Evolutionary conservation across 306 rosid genomes (phyloP).

Genomic region (Oxytropis ochrocephala): DNA sequence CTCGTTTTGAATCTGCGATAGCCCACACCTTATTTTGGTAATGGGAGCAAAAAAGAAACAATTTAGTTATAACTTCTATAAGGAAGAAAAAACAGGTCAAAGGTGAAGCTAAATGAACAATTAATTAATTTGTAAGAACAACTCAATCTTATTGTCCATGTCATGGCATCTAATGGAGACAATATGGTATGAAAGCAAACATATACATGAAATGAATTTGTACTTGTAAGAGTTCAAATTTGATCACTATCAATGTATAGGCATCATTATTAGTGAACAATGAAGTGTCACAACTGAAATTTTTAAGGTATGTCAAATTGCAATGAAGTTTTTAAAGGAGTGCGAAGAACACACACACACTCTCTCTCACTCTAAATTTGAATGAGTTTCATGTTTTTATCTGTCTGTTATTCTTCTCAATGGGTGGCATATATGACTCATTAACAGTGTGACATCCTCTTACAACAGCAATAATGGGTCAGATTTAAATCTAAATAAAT

Average conservation of each 20-base stretch:
- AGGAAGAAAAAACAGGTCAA: neutral
- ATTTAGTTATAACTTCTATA: neutral
- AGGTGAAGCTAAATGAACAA: too few species aligned
- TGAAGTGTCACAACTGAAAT: neutral
- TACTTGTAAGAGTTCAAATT: neutral
- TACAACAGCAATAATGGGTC: neutral
- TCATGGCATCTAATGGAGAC: too few species aligned
- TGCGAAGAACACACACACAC: too few species aligned
- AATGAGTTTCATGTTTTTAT: too few species aligned
- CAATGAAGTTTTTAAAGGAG: neutral
- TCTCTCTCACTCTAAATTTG: too few species aligned
- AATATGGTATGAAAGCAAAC: too few species aligned
- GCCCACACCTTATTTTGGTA: slow-evolving; percentile 76
- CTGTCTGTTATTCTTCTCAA: neutral
- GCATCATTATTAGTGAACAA: neutral
- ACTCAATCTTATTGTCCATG: too few species aligned
- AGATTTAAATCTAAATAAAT: neutral
- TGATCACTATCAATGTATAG: neutral
- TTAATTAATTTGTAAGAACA: neutral
- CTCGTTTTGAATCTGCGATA: slow-evolving; percentile 79
- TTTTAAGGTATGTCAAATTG: too few species aligned
- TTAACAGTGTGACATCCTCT: too few species aligned
- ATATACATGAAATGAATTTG: neutral
- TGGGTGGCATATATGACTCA: neutral
- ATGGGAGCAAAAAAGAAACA: slow-evolving; percentile 5